These are phyloP conservation scores for Smithsoniella earleae DNA, from an alignment of 163 green algal species.

Conservation along the genomic window DNA sequence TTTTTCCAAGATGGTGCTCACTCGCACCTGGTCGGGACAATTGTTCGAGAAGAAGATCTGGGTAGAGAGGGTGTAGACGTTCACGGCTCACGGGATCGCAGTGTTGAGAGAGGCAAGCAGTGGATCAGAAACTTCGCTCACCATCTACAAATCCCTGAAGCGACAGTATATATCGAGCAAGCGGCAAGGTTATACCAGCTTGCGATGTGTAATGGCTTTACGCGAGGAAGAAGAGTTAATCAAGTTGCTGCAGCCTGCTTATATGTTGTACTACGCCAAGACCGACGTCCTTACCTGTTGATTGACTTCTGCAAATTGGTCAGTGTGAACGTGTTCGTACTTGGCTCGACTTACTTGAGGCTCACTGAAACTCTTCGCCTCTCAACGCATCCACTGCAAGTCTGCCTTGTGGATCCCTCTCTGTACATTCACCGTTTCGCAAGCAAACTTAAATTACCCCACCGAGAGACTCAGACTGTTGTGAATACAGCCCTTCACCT, in stretches of 20 bases:
- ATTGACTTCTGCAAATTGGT: constrained; percentile 78
- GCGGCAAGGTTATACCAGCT: constrained; percentile 64
- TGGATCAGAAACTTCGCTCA: constrained; percentile 18
- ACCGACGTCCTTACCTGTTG: constrained; percentile 90
- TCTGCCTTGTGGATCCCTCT: constrained; percentile 78
- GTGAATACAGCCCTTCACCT: constrained; percentile 67
- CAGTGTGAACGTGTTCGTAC: constrained; percentile 12
- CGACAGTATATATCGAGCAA: neutral
- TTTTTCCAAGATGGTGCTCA: constrained; percentile 22
- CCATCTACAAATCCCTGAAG: constrained; percentile 12
- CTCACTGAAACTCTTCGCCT: constrained; percentile 22
- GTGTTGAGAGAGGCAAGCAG: neutral
- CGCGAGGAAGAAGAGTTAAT: constrained; percentile 66
- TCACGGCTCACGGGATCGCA: neutral
- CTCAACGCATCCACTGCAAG: constrained; percentile 28
- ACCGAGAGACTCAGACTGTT: constrained; percentile 37
- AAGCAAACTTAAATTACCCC: constrained; percentile 49
- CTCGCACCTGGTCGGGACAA: constrained; percentile 4
- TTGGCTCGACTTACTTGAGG: constrained; percentile 21
- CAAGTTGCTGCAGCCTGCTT: constrained; percentile 88
- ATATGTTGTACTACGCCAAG: constrained; percentile 94
- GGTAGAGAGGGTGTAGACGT: constrained; percentile 3
- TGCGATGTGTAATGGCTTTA: constrained; percentile 86
- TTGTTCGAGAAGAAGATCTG: constrained; percentile 15
- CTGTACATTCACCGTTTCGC: constrained; percentile 94